Evolutionary conservation across 2,329 filamentous ascomycete species (phyloP).

Genomic region (Ophiostoma quercus): DNA sequence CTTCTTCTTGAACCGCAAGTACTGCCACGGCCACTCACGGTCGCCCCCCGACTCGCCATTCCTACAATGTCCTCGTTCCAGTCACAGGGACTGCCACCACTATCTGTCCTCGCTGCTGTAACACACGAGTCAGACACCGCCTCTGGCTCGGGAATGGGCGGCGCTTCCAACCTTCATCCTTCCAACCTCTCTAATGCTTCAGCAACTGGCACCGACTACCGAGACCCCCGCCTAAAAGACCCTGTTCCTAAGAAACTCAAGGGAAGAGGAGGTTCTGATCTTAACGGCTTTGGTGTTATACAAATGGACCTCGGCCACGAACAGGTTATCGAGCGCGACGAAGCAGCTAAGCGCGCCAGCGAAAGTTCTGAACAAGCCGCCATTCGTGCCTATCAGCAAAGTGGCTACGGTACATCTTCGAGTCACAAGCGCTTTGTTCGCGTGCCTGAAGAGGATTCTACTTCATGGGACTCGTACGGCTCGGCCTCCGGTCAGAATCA

Average conservation of each 20-base stretch:
- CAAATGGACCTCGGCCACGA: conserved; percentile 51
- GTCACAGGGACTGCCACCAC: conserved; percentile 24
- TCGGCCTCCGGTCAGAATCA: conserved; percentile 6
- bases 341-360: conserved; percentile 56
- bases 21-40: neutral
- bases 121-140: conserved; percentile 11
- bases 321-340: conserved; percentile 43
- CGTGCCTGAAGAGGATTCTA: conserved; percentile 32
- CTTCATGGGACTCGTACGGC: conserved; percentile 21
- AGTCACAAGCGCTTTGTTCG: conserved; percentile 40
- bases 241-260: conserved; percentile 59
- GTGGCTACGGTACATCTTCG: conserved; percentile 45
- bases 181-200: conserved; percentile 9
- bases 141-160: neutral
- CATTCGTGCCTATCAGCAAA: conserved; percentile 49
- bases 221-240: conserved; percentile 50
- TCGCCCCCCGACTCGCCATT: neutral
- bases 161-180: neutral
- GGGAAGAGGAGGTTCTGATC: conserved; percentile 50
- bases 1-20: neutral
- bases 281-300: conserved; percentile 58
- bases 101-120: conserved; percentile 25
- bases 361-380: conserved; percentile 57
- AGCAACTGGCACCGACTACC: conserved; percentile 22
- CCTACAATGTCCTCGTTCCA: conserved; percentile 25